Evolutionary conservation across 108 stramenopile genomes (phyloP).

Genomic region (Aureococcus anophagefferens): DNA sequence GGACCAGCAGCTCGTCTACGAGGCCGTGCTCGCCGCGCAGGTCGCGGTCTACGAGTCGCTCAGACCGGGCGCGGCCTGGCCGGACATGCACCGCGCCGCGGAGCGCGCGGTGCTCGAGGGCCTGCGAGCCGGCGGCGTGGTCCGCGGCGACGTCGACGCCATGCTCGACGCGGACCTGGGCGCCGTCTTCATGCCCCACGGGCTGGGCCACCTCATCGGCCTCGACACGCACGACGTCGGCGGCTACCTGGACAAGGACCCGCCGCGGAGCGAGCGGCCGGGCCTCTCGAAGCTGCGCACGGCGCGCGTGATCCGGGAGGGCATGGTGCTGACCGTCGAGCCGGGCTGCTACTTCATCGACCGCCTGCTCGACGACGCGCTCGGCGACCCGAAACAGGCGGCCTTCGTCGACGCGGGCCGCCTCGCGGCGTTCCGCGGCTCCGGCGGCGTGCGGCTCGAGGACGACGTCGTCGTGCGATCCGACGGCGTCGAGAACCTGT

Average conservation of each 20-base stretch:
- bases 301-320: slow-evolving; percentile 57
- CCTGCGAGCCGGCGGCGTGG: slow-evolving; percentile 25
- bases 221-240: slow-evolving; percentile 95
- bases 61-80: slow-evolving; percentile 79
- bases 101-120: slow-evolving; percentile 65
- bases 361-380: slow-evolving; percentile 69
- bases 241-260: slow-evolving; percentile 26
- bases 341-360: slow-evolving; percentile 98
- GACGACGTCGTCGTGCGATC: slow-evolving; percentile 78
- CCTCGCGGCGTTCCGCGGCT: slow-evolving; percentile 69
- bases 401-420: slow-evolving; percentile 52
- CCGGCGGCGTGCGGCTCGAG: slow-evolving; percentile 92
- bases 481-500: slow-evolving; percentile 74
- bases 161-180: slow-evolving; percentile 60
- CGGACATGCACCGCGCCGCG: slow-evolving; percentile 77
- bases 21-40: slow-evolving; percentile 76
- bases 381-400: slow-evolving; percentile 43
- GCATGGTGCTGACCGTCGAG: slow-evolving; percentile 88
- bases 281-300: slow-evolving; percentile 74
- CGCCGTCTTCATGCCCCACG: slow-evolving; percentile 97
- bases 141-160: slow-evolving; percentile 39
- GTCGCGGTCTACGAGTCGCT: slow-evolving; percentile 58
- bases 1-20: slow-evolving; percentile 67
- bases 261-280: neutral
- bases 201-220: slow-evolving; percentile 95